These are phyloP conservation scores for Hypoxylon rubiginosum DNA, from an alignment of 2,329 filamentous ascomycete genomes.

Conservation along the genomic window DNA sequence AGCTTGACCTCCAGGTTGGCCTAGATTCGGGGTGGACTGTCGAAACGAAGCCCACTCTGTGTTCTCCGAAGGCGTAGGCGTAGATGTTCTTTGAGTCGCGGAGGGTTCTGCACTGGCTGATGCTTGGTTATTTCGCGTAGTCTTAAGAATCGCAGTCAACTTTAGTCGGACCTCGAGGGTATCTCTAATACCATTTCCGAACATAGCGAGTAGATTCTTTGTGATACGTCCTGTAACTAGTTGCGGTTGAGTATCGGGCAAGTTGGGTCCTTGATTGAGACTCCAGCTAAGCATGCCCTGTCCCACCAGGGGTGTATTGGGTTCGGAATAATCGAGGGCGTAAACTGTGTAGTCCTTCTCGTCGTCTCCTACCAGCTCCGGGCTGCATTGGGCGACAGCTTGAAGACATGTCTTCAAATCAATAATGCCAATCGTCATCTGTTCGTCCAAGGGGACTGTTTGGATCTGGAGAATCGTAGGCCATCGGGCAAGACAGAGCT, in stretches of 20 bases:
- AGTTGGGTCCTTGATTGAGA: conserved; percentile 62
- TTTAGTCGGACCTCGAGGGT: conserved; percentile 94
- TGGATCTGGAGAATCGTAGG: conserved; percentile 84
- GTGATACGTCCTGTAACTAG: conserved; percentile 92
- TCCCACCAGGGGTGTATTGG: conserved; percentile 91
- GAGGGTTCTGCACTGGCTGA: conserved; percentile 34
- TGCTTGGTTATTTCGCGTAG: conserved; percentile 48
- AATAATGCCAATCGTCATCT: conserved; percentile 85
- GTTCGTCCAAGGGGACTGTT: conserved; percentile 84
- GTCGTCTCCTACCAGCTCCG: conserved; percentile 82
- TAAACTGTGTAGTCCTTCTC: conserved; percentile 95
- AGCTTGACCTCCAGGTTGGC: conserved; percentile 55
- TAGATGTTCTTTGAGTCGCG: conserved; percentile 43
- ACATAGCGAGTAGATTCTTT: conserved; percentile 86
- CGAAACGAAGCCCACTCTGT: conserved; percentile 84
- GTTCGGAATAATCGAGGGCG: conserved; percentile 95
- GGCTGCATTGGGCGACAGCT: conserved; percentile 82
- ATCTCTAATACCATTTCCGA: conserved; percentile 85
- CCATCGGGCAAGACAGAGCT: conserved; percentile 89
- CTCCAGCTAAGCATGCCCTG: conserved; percentile 95
- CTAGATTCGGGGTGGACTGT: conserved; percentile 73
- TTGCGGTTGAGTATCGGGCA: conserved; percentile 64
- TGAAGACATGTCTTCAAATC: conserved; percentile 90
- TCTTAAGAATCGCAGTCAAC: conserved; percentile 80
- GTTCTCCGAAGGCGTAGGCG: conserved; percentile 69